phyloP scores from a whole-genome alignment of 805 yeast species.

The Kockiozyma suomiensis region DNA sequence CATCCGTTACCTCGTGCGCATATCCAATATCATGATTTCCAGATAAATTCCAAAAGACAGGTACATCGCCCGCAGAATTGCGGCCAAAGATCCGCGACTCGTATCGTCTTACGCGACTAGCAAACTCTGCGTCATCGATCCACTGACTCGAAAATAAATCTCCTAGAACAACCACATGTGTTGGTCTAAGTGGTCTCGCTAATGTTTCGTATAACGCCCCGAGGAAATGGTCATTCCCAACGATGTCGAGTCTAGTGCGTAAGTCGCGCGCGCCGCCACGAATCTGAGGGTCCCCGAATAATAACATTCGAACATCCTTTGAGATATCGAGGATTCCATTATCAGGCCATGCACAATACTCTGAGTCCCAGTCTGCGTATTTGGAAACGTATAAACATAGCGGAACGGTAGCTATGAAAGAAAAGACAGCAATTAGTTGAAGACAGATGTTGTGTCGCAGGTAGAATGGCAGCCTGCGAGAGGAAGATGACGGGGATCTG shows the following conservation, averaged over 20 bases:
- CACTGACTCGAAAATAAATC: slow-evolving; percentile 93
- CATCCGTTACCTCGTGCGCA: slow-evolving; percentile 90
- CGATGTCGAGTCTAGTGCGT: slow-evolving; percentile 76
- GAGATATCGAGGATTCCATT: neutral
- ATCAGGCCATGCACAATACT: slow-evolving; percentile 20
- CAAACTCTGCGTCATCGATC: slow-evolving; percentile 87
- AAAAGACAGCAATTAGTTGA: neutral
- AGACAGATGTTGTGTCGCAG: slow-evolving; percentile 5
- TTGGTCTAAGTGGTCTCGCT: slow-evolving; percentile 66
- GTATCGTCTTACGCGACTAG: slow-evolving; percentile 71
- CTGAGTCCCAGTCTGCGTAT: slow-evolving; percentile 14
- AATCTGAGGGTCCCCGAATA: slow-evolving; percentile 97
- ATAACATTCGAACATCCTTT: slow-evolving; percentile 49
- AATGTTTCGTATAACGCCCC: slow-evolving; percentile 79
- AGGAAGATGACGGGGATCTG: neutral
- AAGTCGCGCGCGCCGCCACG: slow-evolving; percentile 67
- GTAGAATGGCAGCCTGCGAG: slow-evolving; percentile 7
- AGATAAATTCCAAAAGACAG: slow-evolving; percentile 69
- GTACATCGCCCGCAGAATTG: neutral
- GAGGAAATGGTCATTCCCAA: slow-evolving; percentile 85
- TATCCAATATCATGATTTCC: slow-evolving; percentile 98
- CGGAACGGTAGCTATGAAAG: slow-evolving; percentile 9
- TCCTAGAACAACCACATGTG: slow-evolving; percentile 87
- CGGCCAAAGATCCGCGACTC: slow-evolving; percentile 39
- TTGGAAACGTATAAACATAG: slow-evolving; percentile 8